A percentile compares a stretch with the other conserved stretches of the same genome.
Evolutionary conservation across 371 early-diverging fungal species (phyloP).

Genomic region (Haplosporangium sp.): DNA sequence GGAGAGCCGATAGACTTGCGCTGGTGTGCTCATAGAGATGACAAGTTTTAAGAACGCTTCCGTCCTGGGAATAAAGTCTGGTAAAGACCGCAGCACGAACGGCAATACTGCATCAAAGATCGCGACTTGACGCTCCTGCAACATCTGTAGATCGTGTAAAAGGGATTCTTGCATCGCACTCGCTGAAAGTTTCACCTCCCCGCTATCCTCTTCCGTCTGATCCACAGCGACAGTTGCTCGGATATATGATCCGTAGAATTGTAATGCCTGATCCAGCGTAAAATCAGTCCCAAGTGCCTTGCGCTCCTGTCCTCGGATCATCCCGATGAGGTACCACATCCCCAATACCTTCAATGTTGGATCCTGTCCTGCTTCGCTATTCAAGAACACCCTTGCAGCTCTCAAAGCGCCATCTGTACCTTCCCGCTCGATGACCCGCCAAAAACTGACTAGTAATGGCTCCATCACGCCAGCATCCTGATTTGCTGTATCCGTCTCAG

Average conservation of each 20-base stretch:
- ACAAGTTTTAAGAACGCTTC: conserved; percentile 30
- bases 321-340: conserved; percentile 47
- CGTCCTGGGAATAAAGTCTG: conserved; percentile 36
- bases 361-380: conserved; percentile 25
- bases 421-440: conserved; percentile 40
- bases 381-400: conserved; percentile 37
- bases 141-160: conserved; percentile 26
- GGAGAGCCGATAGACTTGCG: conserved; percentile 42
- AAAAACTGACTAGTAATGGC: conserved; percentile 29
- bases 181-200: background rate
- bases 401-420: conserved; percentile 38
- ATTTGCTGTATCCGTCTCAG: background rate
- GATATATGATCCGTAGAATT: conserved; percentile 36
- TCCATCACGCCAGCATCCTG: conserved; percentile 28
- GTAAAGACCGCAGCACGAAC: conserved; percentile 26
- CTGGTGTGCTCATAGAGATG: conserved; percentile 31
- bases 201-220: conserved; percentile 1
- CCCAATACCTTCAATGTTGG: conserved; percentile 22
- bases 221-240: conserved; percentile 27
- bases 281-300: conserved; percentile 3
- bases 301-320: conserved; percentile 25
- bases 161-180: conserved; percentile 24
- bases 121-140: conserved; percentile 39
- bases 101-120: conserved; percentile 36
- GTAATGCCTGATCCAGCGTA: conserved; percentile 17